Conservation (phyloP, 176 grass and related monocot genomes). For the Triticum urartu region DNA sequence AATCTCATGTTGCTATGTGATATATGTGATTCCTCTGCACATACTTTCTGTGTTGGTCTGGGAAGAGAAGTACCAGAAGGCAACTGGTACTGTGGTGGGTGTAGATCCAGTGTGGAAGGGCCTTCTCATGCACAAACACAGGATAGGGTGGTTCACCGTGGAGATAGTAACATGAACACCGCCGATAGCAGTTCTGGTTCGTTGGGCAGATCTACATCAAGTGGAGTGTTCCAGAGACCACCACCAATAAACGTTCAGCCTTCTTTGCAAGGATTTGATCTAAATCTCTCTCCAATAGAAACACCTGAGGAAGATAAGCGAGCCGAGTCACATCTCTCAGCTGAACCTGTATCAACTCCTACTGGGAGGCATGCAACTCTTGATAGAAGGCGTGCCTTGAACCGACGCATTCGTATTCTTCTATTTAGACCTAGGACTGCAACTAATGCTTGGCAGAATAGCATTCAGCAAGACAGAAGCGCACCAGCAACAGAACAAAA, state of each 20-base stretch:
- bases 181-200: neutral
- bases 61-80: constrained; percentile 69
- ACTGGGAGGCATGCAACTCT: constrained; percentile 61
- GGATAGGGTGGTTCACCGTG: constrained; percentile 11
- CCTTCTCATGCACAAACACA: constrained; percentile 40
- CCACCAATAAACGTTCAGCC: constrained; percentile 19
- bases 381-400: constrained; percentile 59
- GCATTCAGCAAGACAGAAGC: neutral
- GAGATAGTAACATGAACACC: constrained; percentile 8
- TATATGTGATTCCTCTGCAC: constrained; percentile 87
- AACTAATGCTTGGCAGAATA: constrained; percentile 9
- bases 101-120: constrained; percentile 42
- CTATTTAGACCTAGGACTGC: constrained; percentile 46
- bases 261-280: constrained; percentile 54
- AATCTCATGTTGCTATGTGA: constrained; percentile 81
- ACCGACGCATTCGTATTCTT: constrained; percentile 57
- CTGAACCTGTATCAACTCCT: constrained; percentile 45
- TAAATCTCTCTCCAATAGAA: constrained; percentile 67
- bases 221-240: constrained; percentile 34
- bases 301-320: constrained; percentile 45
- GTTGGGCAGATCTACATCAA: constrained; percentile 11
- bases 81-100: constrained; percentile 77
- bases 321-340: constrained; percentile 31
- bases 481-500: constrained; percentile 6
- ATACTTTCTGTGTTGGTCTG: constrained; percentile 81